These are phyloP conservation scores for Venturia aucupariae DNA, from an alignment of 2,329 filamentous ascomycete genomes.

Conservation along the genomic window DNA sequence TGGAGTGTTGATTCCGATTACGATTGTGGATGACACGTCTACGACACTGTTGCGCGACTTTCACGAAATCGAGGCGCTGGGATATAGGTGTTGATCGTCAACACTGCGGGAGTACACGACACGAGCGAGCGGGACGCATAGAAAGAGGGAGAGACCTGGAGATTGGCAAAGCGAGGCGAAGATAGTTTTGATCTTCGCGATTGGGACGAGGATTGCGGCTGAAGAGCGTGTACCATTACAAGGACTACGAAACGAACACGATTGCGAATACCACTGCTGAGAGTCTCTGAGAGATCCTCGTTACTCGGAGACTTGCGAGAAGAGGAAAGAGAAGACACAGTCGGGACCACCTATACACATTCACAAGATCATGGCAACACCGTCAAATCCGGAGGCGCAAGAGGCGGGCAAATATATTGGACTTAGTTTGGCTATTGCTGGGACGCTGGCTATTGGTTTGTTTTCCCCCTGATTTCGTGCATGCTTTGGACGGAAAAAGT, in stretches of 20 bases:
- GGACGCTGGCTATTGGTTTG: conserved; percentile 32
- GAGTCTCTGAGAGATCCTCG: not conserved
- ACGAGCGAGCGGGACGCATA: too few species aligned
- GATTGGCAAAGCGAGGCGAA: not conserved
- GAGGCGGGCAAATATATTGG: conserved; percentile 34
- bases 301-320: not conserved
- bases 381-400: conserved; percentile 20
- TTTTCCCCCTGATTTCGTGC: not conserved
- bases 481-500: not conserved
- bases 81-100: too few species aligned
- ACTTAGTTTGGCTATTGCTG: conserved; percentile 31
- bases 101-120: too few species aligned
- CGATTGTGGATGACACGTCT: too few species aligned
- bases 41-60: too few species aligned
- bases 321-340: too few species aligned
- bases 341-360: not conserved
- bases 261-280: not conserved
- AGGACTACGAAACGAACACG: not conserved
- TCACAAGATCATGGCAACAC: conserved; percentile 8
- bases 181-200: not conserved
- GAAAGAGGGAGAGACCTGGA: not conserved
- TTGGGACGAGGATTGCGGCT: not conserved
- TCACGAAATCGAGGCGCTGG: not conserved
- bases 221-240: not conserved
- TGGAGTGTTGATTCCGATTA: too few species aligned